phyloP scores from a whole-genome alignment of 2,329 filamentous ascomycete species.

The Talaromyces sp. region DNA sequence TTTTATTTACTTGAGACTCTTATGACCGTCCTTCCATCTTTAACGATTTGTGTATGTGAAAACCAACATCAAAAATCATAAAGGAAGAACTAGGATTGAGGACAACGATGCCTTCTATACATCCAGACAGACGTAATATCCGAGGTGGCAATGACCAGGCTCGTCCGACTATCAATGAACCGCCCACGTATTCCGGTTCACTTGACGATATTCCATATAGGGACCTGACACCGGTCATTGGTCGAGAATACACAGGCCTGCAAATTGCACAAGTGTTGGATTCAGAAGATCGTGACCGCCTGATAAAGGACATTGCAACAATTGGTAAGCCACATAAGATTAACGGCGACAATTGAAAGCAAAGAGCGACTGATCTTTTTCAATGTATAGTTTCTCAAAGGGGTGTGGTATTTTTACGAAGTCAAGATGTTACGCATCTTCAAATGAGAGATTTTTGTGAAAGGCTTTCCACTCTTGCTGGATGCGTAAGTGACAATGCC shows the following conservation, averaged over 20 bases:
- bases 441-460: constrained; percentile 51
- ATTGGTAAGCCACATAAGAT: constrained; percentile 50
- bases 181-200: constrained; percentile 44
- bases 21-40: background rate
- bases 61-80: background rate
- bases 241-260: constrained; percentile 38
- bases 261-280: constrained; percentile 54
- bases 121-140: constrained; percentile 21
- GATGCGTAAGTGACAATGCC: constrained; percentile 34
- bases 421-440: constrained; percentile 48
- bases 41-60: background rate
- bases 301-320: constrained; percentile 65
- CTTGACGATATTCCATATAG: constrained; percentile 34
- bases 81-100: background rate
- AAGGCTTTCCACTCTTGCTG: constrained; percentile 45
- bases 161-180: constrained; percentile 29
- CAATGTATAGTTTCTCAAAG: constrained; percentile 45
- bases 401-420: constrained; percentile 53
- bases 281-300: constrained; percentile 60
- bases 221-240: constrained; percentile 36
- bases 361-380: background rate
- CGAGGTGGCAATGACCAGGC: constrained; percentile 27
- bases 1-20: background rate
- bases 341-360: background rate
- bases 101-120: constrained; percentile 16